phyloP scores from a whole-genome alignment of 1,284 basidiomycete genomes.

The Mrakiaceae sp. region DNA sequence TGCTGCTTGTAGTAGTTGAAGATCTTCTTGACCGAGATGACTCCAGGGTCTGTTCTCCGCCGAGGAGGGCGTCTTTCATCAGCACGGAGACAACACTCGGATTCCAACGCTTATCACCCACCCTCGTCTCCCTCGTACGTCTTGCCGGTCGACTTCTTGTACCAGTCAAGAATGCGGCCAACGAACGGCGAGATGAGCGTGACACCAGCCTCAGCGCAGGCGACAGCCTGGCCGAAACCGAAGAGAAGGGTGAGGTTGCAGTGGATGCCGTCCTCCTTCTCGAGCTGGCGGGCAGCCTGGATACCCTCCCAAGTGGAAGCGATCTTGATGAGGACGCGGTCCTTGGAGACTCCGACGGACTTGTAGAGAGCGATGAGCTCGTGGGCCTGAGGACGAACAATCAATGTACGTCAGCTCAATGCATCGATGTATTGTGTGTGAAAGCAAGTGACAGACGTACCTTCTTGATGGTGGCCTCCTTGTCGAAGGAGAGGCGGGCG shows the following conservation, averaged over 20 bases:
- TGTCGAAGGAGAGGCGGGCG: constrained; percentile 92
- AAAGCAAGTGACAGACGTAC: constrained; percentile 27
- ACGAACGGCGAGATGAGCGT: constrained; percentile 99
- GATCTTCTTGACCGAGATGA: constrained; percentile 87
- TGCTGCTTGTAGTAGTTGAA: constrained; percentile 91
- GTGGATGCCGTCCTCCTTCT: constrained; percentile 85
- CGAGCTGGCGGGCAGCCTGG: constrained; percentile 92
- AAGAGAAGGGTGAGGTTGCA: constrained; percentile 99
- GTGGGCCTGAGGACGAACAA: constrained; percentile 49
- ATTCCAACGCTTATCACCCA: neutral
- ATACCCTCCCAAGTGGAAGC: constrained; percentile 99
- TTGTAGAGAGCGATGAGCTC: constrained; percentile 92
- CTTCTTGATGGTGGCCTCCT: constrained; percentile 81
- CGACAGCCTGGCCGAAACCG: constrained; percentile 95
- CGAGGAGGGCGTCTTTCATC: neutral
- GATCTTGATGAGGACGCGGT: constrained; percentile 96
- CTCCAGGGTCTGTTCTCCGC: constrained; percentile 68
- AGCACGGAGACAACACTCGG: neutral
- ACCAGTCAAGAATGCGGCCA: constrained; percentile 62
- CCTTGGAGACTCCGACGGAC: constrained; percentile 76
- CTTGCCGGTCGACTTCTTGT: constrained; percentile 79
- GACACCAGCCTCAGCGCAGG: constrained; percentile 93
- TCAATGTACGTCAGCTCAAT: constrained; percentile 14
- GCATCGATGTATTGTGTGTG: neutral
- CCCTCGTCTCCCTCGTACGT: constrained; percentile 65